Conservation (phyloP, 345 rosid genomes). For the Ricinus communis region DNA sequence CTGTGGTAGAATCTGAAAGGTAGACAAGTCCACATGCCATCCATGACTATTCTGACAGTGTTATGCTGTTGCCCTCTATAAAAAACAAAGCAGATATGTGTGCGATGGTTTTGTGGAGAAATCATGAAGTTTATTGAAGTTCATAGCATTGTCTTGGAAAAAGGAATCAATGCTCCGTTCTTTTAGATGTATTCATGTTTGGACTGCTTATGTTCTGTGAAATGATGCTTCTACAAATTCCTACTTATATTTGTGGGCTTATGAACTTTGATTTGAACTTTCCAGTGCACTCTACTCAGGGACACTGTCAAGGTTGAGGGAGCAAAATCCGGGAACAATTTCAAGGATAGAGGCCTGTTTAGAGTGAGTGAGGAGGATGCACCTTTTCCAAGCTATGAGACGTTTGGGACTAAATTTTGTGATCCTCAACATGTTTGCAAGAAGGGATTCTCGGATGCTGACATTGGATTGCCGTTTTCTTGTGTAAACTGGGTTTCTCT, state of each 20-base stretch:
- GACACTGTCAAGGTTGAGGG: constrained; percentile 56
- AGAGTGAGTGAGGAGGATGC: constrained; percentile 24
- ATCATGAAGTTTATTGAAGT: neutral
- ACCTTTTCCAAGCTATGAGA: constrained; percentile 17
- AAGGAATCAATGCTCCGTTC: neutral
- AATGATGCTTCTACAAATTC: constrained; percentile 1
- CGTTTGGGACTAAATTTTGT: constrained; percentile 19
- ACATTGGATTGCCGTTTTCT: constrained; percentile 31
- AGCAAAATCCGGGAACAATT: constrained; percentile 27
- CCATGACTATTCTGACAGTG: neutral
- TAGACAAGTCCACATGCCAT: neutral
- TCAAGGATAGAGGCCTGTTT: constrained; percentile 27
- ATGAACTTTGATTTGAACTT: constrained; percentile 90
- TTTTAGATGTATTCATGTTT: neutral
- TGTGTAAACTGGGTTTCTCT: constrained; percentile 57
- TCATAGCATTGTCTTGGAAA: neutral
- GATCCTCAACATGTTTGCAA: constrained; percentile 31
- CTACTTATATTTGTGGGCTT: constrained; percentile 39
- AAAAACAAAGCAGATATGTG: neutral
- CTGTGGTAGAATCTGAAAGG: neutral
- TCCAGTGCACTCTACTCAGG: constrained; percentile 94
- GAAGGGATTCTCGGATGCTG: constrained; percentile 27
- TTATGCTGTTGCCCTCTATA: neutral
- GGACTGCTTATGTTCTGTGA: neutral
- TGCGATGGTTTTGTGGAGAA: neutral